A percentile compares a stretch with the other conserved stretches of the same genome.
These are phyloP conservation scores for Carallia pectinifolia DNA, from an alignment of 345 rosid species.

Conservation along the genomic window DNA sequence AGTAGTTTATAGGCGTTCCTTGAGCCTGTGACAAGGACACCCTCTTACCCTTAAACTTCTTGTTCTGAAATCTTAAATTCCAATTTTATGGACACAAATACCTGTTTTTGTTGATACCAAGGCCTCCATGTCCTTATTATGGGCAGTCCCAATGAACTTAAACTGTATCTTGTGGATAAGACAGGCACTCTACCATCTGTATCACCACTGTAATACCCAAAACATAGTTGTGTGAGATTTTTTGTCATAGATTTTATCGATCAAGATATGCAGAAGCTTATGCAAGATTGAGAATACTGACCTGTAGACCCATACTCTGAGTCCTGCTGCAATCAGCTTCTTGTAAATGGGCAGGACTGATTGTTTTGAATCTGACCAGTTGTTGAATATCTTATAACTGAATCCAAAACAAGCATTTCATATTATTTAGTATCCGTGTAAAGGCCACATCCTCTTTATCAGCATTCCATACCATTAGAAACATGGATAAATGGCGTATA, in stretches of 20 bases:
- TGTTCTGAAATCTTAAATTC: background rate
- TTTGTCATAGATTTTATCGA: no score
- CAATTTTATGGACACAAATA: conserved; percentile 6
- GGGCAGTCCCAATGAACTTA: conserved; percentile 49
- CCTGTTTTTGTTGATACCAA: conserved; percentile 87
- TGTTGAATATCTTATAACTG: conserved; percentile 50
- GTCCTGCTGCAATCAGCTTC: conserved; percentile 72
- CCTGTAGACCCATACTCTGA: conserved; percentile 95
- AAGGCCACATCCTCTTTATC: background rate
- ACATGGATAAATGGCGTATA: background rate
- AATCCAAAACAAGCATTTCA: background rate
- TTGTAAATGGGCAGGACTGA: conserved; percentile 82
- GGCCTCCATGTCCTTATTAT: conserved; percentile 81
- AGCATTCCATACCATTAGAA: background rate
- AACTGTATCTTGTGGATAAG: conserved; percentile 77
- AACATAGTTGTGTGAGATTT: background rate
- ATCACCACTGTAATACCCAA: conserved; percentile 64
- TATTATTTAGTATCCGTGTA: background rate
- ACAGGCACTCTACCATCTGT: conserved; percentile 98
- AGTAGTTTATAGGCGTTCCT: no score
- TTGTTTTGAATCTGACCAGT: conserved; percentile 52
- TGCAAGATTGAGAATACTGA: conserved; percentile 17
- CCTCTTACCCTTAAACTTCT: no score
- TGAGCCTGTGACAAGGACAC: no score
- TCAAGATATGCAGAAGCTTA: background rate